Evolutionary conservation across 495 filamentous ascomycete species (phyloP).

Genomic region (Chaetomium tenue): DNA sequence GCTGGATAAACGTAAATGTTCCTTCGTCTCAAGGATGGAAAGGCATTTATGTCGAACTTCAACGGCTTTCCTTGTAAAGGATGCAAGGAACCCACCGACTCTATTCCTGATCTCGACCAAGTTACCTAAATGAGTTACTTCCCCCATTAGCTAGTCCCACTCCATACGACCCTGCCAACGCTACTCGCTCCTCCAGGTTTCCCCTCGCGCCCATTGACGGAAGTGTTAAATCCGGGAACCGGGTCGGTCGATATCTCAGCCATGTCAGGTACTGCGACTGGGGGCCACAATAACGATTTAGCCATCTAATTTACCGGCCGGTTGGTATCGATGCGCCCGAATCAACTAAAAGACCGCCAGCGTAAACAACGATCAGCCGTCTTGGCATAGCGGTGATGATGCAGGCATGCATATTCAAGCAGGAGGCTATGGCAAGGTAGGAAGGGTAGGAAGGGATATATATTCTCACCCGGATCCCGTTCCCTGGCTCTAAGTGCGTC

Average conservation of each 20-base stretch:
- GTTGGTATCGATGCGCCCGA: slow-evolving; percentile 2
- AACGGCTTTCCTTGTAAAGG: no score
- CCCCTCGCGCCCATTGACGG: neutral
- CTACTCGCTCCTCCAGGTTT: no score
- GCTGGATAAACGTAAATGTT: no score
- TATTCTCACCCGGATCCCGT: neutral
- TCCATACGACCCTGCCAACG: no score
- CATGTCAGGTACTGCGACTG: neutral
- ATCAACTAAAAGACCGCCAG: neutral
- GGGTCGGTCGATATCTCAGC: neutral
- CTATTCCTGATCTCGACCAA: no score
- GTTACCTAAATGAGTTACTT: no score
- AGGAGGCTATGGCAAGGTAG: neutral
- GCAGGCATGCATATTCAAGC: neutral
- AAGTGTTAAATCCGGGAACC: neutral
- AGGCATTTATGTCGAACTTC: no score
- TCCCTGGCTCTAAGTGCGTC: neutral
- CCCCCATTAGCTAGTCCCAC: no score
- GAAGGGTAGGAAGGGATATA: neutral
- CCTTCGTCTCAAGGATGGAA: no score
- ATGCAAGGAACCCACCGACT: no score
- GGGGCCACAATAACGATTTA: neutral
- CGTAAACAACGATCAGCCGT: neutral
- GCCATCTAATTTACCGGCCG: neutral
- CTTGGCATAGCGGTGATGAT: neutral